phyloP scores from a whole-genome alignment of 1,284 basidiomycete species.

The Moniliophthora roreri region DNA sequence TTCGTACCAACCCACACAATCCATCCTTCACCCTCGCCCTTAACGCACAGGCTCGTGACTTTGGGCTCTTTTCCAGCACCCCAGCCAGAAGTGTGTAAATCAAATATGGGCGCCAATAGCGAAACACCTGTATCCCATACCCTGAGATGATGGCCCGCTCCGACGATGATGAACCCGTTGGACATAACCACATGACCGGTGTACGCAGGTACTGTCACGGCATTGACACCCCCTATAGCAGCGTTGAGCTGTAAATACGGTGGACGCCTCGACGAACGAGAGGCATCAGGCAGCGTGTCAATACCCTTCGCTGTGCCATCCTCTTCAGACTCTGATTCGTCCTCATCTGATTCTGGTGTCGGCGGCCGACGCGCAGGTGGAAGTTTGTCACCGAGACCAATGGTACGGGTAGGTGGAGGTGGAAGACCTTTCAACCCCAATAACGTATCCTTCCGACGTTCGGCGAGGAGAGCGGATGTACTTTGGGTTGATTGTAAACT shows the following conservation, averaged over 20 bases:
- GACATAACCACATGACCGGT: slow-evolving; percentile 57
- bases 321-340: slow-evolving; percentile 56
- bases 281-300: slow-evolving; percentile 80
- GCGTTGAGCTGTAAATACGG: slow-evolving; percentile 42
- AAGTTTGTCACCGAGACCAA: slow-evolving; percentile 65
- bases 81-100: slow-evolving; percentile 36
- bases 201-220: slow-evolving; percentile 33
- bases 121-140: slow-evolving; percentile 58
- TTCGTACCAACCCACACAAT: slow-evolving; percentile 87
- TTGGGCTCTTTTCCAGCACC: slow-evolving; percentile 63
- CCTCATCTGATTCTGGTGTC: slow-evolving; percentile 50
- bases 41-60: slow-evolving; percentile 75
- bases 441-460: no score
- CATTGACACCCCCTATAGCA: no score
- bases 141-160: slow-evolving; percentile 59
- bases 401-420: slow-evolving; percentile 72
- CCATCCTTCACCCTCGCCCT: slow-evolving; percentile 44
- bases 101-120: slow-evolving; percentile 43
- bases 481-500: no score
- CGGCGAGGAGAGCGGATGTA: not conserved
- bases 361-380: slow-evolving; percentile 54
- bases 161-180: slow-evolving; percentile 64
- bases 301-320: slow-evolving; percentile 35
- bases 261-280: slow-evolving; percentile 77
- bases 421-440: slow-evolving; percentile 52